These are phyloP conservation scores for Dioscorea zingiberensis DNA, from an alignment of 106 monocot genomes.

Conservation along the genomic window DNA sequence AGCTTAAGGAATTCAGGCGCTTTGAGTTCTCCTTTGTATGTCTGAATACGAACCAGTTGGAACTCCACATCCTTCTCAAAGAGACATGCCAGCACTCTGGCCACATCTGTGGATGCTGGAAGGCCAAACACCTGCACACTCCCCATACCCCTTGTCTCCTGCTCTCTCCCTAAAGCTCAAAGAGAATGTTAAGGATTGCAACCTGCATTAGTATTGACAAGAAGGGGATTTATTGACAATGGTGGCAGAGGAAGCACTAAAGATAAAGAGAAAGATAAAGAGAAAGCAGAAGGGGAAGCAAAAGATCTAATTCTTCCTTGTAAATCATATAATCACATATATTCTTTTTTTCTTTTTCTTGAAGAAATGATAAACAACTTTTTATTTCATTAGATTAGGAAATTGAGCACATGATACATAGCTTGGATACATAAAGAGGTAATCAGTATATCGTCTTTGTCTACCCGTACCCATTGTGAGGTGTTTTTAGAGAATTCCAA, in stretches of 20 bases:
- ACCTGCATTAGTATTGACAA: too few species aligned
- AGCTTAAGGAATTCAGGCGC: conserved; percentile 31
- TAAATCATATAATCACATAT: too few species aligned
- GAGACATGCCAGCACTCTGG: conserved; percentile 30
- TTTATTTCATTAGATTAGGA: too few species aligned
- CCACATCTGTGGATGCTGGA: conserved; percentile 29
- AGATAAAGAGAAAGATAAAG: neutral
- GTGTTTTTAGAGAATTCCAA: too few species aligned
- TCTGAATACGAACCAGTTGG: conserved; percentile 34
- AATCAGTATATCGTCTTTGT: too few species aligned
- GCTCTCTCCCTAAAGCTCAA: neutral
- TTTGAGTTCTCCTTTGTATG: conserved; percentile 23
- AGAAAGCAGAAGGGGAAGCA: neutral
- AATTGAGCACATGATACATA: too few species aligned
- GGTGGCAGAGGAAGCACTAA: too few species aligned
- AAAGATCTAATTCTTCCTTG: neutral
- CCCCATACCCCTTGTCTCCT: conserved; percentile 1
- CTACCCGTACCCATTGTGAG: too few species aligned
- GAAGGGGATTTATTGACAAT: too few species aligned
- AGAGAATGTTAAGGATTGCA: neutral
- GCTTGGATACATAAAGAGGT: too few species aligned
- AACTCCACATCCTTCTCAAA: conserved; percentile 44
- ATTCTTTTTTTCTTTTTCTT: too few species aligned
- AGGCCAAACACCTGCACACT: conserved; percentile 33
- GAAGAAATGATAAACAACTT: too few species aligned